These are phyloP conservation scores for Ustilago xerochloae DNA, from an alignment of 1,284 basidiomycete species.

Conservation along the genomic window DNA sequence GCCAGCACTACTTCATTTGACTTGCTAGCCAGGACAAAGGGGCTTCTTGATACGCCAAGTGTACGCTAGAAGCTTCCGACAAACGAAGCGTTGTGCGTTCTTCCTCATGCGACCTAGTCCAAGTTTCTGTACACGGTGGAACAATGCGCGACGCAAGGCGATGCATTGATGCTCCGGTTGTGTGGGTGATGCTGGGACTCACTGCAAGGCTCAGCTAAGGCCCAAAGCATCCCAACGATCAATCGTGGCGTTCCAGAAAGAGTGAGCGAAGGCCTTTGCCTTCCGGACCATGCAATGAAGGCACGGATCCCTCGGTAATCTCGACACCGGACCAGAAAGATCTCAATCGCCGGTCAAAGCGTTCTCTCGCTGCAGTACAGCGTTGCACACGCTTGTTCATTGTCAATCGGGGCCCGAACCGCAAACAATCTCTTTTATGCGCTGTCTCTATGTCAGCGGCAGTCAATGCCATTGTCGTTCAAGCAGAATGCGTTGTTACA, in stretches of 20 bases:
- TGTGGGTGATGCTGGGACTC: no score
- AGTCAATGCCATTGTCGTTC: background rate
- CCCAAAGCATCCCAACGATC: background rate
- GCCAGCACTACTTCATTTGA: background rate
- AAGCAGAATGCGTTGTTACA: background rate
- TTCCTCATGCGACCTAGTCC: no score
- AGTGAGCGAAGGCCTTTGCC: background rate
- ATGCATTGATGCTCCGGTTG: no score
- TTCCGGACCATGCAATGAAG: background rate
- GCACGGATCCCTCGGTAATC: background rate
- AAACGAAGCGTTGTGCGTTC: background rate
- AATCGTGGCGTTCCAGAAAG: background rate
- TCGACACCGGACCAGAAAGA: background rate
- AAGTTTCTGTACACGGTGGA: no score
- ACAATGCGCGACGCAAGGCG: slow-evolving; percentile 22
- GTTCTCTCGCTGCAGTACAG: no score
- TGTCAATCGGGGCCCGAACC: slow-evolving; percentile 6
- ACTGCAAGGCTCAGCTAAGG: no score
- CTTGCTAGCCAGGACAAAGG: background rate
- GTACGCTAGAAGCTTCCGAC: no score
- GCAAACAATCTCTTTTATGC: background rate
- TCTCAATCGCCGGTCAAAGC: background rate
- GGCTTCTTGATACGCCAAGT: no score
- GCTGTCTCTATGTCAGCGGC: background rate
- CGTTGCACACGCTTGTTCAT: no score